Evolutionary conservation across 768 basidiomycete species (phyloP), one percentile per base, ranked within the genome.

Genomic region (Termitomyces eurrhizus): DNA sequence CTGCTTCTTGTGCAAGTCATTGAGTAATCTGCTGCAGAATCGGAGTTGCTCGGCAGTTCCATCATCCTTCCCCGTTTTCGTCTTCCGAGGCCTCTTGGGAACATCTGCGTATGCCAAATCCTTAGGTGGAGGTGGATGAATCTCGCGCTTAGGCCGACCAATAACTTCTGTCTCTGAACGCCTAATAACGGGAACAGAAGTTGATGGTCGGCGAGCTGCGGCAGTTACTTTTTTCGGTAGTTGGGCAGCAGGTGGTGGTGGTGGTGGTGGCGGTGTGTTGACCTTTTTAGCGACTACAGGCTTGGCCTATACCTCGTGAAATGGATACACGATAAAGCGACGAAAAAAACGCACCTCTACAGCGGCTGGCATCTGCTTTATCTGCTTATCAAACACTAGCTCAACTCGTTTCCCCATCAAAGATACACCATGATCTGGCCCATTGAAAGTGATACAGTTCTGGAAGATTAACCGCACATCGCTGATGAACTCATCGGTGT

Each of bases 131-230:
- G 95, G 96, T 4, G 96, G 93, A 69, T 98, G 96, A 33, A 98
- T 95, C 73, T 99, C 97, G 57, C 97, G 92, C 77, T 98, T 98
- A 2, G 96, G 96, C n/a, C 97, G 87, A 26, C 83, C 83, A 29
- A 80, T 70, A 26, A 74, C 77, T 62, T 80, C 78, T 33, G 82
- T 80, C 6, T 93, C 92, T 29, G 87, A 89, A 50, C 93, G 90
- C 58, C 93, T 84, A 65, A 94, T 91, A 59, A 86, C 84, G 45
- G 94, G 93, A 2, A 92, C 80, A 11, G 92, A 88, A 2, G 90
- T 87, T 16, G 93, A 95, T 1, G 87, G 77, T 56, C 92, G 86
- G 32, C 93, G 87, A 42, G 76, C 77, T 44, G 82, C 72, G 9
- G 72, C 76, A 12, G 70, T 70, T 62, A 76, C 77, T 69, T 79